Evolutionary conservation across 2,329 filamentous ascomycete genomes (phyloP).

Genomic region (Pseudogymnoascus sp.): DNA sequence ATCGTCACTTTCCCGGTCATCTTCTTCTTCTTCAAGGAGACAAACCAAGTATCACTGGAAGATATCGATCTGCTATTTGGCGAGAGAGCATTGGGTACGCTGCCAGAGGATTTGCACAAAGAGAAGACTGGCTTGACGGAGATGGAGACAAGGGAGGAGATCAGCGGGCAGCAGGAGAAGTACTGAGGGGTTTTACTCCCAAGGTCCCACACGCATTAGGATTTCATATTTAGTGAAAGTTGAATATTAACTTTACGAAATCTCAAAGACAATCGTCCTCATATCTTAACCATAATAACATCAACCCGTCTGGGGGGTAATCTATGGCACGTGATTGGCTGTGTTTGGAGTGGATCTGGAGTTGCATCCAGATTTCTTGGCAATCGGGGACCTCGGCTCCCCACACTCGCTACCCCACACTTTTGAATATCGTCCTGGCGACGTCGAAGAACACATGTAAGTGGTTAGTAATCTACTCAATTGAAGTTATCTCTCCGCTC

Average conservation of each 20-base stretch:
- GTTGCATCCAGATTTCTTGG: neutral
- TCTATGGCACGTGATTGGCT: neutral
- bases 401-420: neutral
- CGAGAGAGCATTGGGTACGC: conserved; percentile 37
- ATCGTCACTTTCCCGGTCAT: conserved; percentile 36
- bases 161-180: neutral
- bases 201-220: neutral
- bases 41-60: conserved; percentile 42
- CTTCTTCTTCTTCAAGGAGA: conserved; percentile 45
- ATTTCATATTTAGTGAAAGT: conserved; percentile 4
- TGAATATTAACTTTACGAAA: neutral
- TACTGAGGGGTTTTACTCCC: neutral
- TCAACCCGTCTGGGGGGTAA: neutral
- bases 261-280: neutral
- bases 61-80: conserved; percentile 52
- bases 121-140: neutral
- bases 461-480: neutral
- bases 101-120: conserved; percentile 36
- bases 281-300: neutral
- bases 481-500: neutral
- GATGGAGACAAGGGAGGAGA: neutral
- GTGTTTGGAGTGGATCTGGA: neutral
- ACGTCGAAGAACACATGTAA: neutral
- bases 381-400: neutral
- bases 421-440: neutral